Evolutionary conservation across 1,284 basidiomycete species (phyloP).

Genomic region (Melampsora larici-populina): DNA sequence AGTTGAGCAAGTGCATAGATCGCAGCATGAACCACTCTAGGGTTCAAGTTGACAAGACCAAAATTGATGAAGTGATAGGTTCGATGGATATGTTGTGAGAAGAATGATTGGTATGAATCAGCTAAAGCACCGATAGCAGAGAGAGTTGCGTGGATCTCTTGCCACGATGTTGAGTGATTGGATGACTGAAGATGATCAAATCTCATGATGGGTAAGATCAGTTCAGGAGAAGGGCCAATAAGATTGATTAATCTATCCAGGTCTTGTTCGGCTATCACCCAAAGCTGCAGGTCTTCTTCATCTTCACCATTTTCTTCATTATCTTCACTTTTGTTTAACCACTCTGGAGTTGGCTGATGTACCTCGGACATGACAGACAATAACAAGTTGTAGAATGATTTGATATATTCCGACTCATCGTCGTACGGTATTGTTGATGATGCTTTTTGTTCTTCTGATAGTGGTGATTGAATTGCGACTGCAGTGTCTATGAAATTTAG

Average conservation of each 20-base stretch:
- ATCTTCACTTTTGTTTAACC: conserved; percentile 11
- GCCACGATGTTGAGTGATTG: conserved; percentile 1
- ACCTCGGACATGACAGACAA: not conserved
- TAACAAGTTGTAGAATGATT: not conserved
- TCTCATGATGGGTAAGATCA: conserved; percentile 20
- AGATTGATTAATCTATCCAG: conserved; percentile 24
- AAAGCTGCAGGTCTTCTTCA: conserved; percentile 11
- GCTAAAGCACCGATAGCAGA: conserved; percentile 25
- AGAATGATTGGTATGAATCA: conserved; percentile 11
- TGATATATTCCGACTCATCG: too few species aligned
- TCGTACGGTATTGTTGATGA: too few species aligned
- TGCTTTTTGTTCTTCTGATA: too few species aligned
- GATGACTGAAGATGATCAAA: conserved; percentile 7
- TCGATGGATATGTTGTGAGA: conserved; percentile 14
- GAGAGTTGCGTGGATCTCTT: conserved; percentile 18
- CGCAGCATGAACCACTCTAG: conserved; percentile 30
- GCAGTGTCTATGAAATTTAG: too few species aligned
- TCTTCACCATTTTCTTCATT: conserved; percentile 23
- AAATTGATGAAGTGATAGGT: conserved; percentile 7
- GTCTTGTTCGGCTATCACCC: conserved; percentile 26
- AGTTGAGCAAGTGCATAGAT: conserved; percentile 38
- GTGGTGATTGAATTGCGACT: too few species aligned
- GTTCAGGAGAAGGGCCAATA: conserved; percentile 21
- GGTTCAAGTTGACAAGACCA: conserved; percentile 23
- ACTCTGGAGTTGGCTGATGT: not conserved